Evolutionary conservation across 2,329 filamentous ascomycete species (phyloP).

Genomic region (Alternaria rosae): DNA sequence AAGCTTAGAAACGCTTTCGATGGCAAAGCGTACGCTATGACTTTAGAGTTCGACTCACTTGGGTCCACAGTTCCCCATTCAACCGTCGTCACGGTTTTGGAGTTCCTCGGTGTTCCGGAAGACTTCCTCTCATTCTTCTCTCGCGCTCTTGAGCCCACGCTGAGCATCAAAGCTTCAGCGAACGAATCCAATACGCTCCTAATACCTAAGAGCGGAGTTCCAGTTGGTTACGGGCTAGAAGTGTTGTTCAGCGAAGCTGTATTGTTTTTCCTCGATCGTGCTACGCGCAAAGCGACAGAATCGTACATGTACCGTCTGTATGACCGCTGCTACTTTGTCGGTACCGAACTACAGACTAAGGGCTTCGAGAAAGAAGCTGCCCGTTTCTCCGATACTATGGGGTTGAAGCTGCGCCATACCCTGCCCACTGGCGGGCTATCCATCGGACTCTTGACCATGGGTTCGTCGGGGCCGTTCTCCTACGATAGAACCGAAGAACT

Average conservation of each 20-base stretch:
- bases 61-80: slow-evolving; percentile 66
- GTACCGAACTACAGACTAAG: slow-evolving; percentile 20
- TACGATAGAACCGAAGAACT: not conserved
- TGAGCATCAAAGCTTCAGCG: slow-evolving; percentile 34
- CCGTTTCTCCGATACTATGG: slow-evolving; percentile 27
- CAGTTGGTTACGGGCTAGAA: slow-evolving; percentile 31
- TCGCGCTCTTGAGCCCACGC: slow-evolving; percentile 52
- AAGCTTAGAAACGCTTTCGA: slow-evolving; percentile 30
- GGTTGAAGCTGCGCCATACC: slow-evolving; percentile 15
- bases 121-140: slow-evolving; percentile 67
- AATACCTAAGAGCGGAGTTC: slow-evolving; percentile 29
- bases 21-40: slow-evolving; percentile 14
- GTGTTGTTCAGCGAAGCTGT: slow-evolving; percentile 37
- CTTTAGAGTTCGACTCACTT: slow-evolving; percentile 57
- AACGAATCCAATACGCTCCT: slow-evolving; percentile 27
- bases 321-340: slow-evolving; percentile 35
- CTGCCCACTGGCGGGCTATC: not conserved
- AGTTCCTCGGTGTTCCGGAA: slow-evolving; percentile 66
- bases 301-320: slow-evolving; percentile 32
- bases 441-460: slow-evolving; percentile 26
- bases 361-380: slow-evolving; percentile 10
- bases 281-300: slow-evolving; percentile 25
- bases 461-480: not conserved
- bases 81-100: slow-evolving; percentile 64
- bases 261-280: slow-evolving; percentile 40